Evolutionary conservation across 2,329 filamentous ascomycete species (phyloP).

Genomic region (Aureobasidium sp.): DNA sequence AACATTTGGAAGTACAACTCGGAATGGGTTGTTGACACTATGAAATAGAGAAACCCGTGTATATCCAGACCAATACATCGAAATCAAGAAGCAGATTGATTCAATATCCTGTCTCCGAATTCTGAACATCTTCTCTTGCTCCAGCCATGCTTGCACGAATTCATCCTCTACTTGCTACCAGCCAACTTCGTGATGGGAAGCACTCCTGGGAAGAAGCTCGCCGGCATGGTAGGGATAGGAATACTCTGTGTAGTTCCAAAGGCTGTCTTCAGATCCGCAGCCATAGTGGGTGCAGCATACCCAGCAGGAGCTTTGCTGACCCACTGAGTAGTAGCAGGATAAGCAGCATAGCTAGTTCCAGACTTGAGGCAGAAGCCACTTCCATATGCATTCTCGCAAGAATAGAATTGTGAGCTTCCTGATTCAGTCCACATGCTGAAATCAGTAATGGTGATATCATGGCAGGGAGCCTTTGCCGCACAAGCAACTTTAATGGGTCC

Average conservation of each 20-base stretch:
- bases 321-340: slow-evolving; percentile 30
- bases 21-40: too few relatives aligned
- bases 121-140: too few relatives aligned
- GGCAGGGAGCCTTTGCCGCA: slow-evolving; percentile 46
- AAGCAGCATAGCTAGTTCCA: slow-evolving; percentile 22
- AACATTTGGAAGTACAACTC: too few relatives aligned
- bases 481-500: slow-evolving; percentile 50
- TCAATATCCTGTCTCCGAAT: too few relatives aligned
- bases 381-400: slow-evolving; percentile 45
- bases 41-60: too few relatives aligned
- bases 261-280: slow-evolving; percentile 24
- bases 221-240: slow-evolving; percentile 36
- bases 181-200: slow-evolving; percentile 6
- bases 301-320: slow-evolving; percentile 31
- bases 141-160: too few relatives aligned
- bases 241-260: slow-evolving; percentile 32
- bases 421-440: slow-evolving; percentile 48
- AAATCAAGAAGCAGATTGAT: too few relatives aligned
- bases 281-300: slow-evolving; percentile 34
- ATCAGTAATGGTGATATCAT: slow-evolving; percentile 43
- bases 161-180: not conserved
- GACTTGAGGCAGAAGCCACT: slow-evolving; percentile 40
- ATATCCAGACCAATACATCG: too few relatives aligned
- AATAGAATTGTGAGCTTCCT: slow-evolving; percentile 35
- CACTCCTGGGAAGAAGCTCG: slow-evolving; percentile 34